A percentile compares a stretch with the other conserved stretches of the same genome.
These are phyloP conservation scores for Pseudognaphalium luteoalbum DNA, from an alignment of 129 eudicot species.

Conservation along the genomic window DNA sequence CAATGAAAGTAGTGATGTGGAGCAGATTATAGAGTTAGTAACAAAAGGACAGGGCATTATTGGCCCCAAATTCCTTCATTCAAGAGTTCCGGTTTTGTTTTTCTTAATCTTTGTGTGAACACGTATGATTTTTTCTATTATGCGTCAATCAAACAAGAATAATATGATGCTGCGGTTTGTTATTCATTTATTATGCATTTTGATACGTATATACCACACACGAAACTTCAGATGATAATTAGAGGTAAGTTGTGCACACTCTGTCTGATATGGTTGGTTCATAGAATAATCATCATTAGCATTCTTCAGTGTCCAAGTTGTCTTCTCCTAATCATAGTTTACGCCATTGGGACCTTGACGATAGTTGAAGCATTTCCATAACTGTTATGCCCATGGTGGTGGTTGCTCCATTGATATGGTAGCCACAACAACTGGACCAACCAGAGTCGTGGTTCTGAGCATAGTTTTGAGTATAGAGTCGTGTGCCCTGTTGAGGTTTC, in stretches of 20 bases:
- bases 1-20: neutral
- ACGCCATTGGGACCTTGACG: conserved; percentile 13
- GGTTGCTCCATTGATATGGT: conserved; percentile 32
- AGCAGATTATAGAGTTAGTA: no score
- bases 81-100: no score
- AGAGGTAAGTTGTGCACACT: conserved; percentile 24
- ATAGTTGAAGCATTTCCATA: conserved; percentile 16
- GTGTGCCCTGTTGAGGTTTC: neutral
- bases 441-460: conserved; percentile 32
- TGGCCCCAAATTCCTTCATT: no score
- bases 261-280: conserved; percentile 7
- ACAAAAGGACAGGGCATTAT: neutral
- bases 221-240: conserved; percentile 19
- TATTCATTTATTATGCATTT: conserved; percentile 25
- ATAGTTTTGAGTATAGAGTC: conserved; percentile 5
- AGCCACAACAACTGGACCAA: conserved; percentile 26
- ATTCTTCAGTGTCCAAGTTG: conserved; percentile 33
- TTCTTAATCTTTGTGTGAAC: no score
- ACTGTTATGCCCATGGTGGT: conserved; percentile 3
- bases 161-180: neutral
- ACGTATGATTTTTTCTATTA: neutral
- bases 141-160: neutral
- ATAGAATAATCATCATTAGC: conserved; percentile 31
- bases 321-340: conserved; percentile 25
- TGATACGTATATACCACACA: conserved; percentile 16